Evolutionary conservation across 768 basidiomycete genomes (phyloP).

Genomic region (Suillus ampliporus): DNA sequence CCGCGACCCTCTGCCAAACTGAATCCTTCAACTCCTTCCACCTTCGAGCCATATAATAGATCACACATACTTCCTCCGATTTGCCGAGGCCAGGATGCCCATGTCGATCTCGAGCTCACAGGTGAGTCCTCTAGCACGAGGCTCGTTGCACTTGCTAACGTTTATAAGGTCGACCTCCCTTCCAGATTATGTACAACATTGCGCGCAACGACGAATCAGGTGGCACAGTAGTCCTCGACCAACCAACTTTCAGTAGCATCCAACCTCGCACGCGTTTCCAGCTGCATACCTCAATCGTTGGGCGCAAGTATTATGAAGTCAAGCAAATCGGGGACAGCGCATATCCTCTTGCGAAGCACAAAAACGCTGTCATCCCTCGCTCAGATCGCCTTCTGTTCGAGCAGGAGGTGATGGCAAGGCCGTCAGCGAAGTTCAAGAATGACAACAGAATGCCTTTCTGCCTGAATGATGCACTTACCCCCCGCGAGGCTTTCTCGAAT

Average conservation of each 20-base stretch:
- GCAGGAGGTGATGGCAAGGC: slow-evolving; percentile 83
- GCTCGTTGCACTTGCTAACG: slow-evolving; percentile 1
- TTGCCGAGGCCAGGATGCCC: slow-evolving; percentile 81
- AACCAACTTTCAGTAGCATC: slow-evolving; percentile 85
- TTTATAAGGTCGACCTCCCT: slow-evolving; percentile 80
- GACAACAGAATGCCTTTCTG: slow-evolving; percentile 74
- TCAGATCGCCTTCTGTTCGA: slow-evolving; percentile 77
- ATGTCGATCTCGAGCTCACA: slow-evolving; percentile 83
- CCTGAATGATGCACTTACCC: slow-evolving; percentile 67
- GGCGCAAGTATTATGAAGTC: slow-evolving; percentile 88
- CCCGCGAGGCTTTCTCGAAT: slow-evolving; percentile 53
- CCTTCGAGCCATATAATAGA: slow-evolving; percentile 67
- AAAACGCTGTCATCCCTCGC: slow-evolving; percentile 65
- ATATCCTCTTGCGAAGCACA: slow-evolving; percentile 78
- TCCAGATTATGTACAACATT: slow-evolving; percentile 91
- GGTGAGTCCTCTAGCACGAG: slow-evolving; percentile 48
- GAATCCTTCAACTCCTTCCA: slow-evolving; percentile 59
- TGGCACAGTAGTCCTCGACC: slow-evolving; percentile 72
- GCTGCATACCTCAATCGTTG: slow-evolving; percentile 75
- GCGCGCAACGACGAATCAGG: slow-evolving; percentile 71
- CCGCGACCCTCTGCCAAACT: slow-evolving; percentile 78
- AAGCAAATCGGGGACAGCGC: slow-evolving; percentile 86
- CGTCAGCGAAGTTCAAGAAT: slow-evolving; percentile 79
- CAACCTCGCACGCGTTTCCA: slow-evolving; percentile 82
- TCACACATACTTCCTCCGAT: slow-evolving; percentile 78